phyloP scores from a whole-genome alignment of 2,329 filamentous ascomycete species.

The Teratosphaeria destructans region DNA sequence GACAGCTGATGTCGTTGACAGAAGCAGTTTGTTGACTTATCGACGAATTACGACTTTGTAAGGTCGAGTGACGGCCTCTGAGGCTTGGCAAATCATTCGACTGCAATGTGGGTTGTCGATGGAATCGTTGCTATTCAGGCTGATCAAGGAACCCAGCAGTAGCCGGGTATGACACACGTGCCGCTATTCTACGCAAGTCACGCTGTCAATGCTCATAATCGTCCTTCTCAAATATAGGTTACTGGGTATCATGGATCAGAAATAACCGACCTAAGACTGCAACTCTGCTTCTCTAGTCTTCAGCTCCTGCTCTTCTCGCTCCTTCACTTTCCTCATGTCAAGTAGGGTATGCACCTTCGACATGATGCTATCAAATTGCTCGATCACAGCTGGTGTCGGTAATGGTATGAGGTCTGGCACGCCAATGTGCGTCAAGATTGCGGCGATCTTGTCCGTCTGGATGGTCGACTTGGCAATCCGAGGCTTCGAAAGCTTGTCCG shows the following conservation, averaged over 20 bases:
- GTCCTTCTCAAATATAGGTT: background rate
- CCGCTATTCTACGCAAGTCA: background rate
- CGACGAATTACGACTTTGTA: too few relatives aligned
- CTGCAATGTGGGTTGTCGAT: too few relatives aligned
- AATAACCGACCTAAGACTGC: background rate
- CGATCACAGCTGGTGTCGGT: conserved; percentile 61
- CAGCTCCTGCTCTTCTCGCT: conserved; percentile 67
- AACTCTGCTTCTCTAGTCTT: conserved; percentile 38
- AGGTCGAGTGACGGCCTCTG: too few relatives aligned
- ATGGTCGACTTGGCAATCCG: conserved; percentile 66
- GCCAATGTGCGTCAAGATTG: conserved; percentile 60
- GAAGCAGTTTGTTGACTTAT: background rate
- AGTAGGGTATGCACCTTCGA: conserved; percentile 57
- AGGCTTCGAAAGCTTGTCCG: conserved; percentile 68
- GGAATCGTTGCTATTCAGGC: too few relatives aligned
- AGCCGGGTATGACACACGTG: background rate
- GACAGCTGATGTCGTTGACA: background rate
- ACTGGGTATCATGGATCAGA: background rate
- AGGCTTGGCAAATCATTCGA: too few relatives aligned
- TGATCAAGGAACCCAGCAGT: background rate
- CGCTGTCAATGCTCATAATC: too few relatives aligned
- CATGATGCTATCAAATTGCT: conserved; percentile 61
- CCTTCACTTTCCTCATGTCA: conserved; percentile 61
- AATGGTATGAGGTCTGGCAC: conserved; percentile 60
- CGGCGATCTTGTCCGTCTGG: conserved; percentile 64